phyloP scores from a whole-genome alignment of 2,329 filamentous ascomycete species.

The Pseudogymnoascus sp. region DNA sequence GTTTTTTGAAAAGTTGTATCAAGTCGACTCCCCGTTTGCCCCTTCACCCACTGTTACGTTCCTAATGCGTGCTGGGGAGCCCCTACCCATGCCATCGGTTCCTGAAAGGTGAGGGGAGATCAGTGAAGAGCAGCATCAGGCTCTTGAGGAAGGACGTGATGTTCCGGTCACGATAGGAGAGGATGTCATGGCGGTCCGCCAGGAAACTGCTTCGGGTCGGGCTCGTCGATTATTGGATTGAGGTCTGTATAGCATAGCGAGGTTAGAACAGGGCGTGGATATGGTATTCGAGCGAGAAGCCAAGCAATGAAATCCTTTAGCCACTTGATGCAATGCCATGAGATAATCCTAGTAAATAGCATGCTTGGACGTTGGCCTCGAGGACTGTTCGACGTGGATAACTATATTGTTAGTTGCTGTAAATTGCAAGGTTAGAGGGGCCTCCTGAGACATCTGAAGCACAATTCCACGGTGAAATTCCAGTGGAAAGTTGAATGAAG shows the following conservation, averaged over 20 bases:
- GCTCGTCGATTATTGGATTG: neutral
- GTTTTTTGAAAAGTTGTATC: conserved; percentile 16
- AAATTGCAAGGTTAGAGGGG: neutral
- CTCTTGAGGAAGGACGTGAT: neutral
- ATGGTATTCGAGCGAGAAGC: neutral
- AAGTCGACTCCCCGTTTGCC: neutral
- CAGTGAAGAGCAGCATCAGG: neutral
- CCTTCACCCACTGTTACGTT: neutral
- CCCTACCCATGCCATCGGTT: conserved; percentile 1
- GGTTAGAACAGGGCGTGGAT: neutral
- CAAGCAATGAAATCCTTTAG: neutral
- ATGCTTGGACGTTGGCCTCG: neutral
- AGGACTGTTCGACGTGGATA: neutral
- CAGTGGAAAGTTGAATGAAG: conserved; percentile 3
- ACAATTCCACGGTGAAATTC: neutral
- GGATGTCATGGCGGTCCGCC: neutral
- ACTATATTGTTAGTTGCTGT: neutral
- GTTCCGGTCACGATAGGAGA: conserved; percentile 8
- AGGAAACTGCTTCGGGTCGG: neutral
- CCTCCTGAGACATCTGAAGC: neutral
- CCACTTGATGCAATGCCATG: neutral
- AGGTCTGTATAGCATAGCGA: neutral
- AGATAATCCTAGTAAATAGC: neutral
- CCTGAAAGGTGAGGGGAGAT: neutral
- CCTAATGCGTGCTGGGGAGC: neutral